These are phyloP conservation scores for Heliocybe sulcata DNA, from an alignment of 1,284 basidiomycete species.

Conservation along the genomic window DNA sequence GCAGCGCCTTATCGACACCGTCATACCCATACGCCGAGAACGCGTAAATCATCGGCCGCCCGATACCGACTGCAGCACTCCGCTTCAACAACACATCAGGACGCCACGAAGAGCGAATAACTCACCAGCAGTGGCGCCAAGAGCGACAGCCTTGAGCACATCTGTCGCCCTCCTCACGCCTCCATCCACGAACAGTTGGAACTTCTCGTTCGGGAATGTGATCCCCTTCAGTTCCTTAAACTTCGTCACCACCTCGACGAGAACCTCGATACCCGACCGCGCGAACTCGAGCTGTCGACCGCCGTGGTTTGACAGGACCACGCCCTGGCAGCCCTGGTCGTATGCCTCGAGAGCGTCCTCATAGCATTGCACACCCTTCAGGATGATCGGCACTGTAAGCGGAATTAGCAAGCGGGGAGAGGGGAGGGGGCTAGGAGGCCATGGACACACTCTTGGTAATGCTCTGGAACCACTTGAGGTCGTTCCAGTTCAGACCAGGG, in stretches of 20 bases:
- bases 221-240: conserved; percentile 52
- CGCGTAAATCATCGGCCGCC: conserved; percentile 84
- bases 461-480: conserved; percentile 82
- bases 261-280: conserved; percentile 84
- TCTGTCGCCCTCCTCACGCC: conserved; percentile 90
- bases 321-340: conserved; percentile 74
- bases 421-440: too few relatives aligned
- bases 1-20: conserved; percentile 71
- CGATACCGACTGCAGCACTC: conserved; percentile 51
- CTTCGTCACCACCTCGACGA: conserved; percentile 80
- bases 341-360: conserved; percentile 91
- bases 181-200: conserved; percentile 89
- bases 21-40: conserved; percentile 85
- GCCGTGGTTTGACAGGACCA: conserved; percentile 90
- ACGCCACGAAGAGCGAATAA: conserved; percentile 1
- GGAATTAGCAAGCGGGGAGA: background rate
- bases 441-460: conserved; percentile 75
- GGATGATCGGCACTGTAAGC: conserved; percentile 73
- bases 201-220: conserved; percentile 61
- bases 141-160: conserved; percentile 86
- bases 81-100: background rate
- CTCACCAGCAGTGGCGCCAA: conserved; percentile 84
- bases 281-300: conserved; percentile 91
- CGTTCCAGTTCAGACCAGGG: conserved; percentile 81
- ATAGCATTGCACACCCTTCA: conserved; percentile 93